phyloP scores from a whole-genome alignment of 2,329 filamentous ascomycete species.

The Zasmidium cellare region DNA sequence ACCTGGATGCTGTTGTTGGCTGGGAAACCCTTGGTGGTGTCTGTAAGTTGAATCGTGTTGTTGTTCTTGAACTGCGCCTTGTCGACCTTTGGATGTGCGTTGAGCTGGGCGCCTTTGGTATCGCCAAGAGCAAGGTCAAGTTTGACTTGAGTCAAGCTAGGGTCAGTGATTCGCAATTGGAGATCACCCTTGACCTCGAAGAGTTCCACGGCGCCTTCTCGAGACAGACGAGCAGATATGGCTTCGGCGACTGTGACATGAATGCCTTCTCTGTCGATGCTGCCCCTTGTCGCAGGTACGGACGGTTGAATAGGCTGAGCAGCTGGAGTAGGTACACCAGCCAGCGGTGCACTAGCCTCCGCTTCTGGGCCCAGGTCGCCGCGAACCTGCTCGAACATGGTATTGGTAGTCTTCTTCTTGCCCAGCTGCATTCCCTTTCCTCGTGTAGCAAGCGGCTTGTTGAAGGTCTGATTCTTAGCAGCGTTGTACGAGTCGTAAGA shows the following conservation, averaged over 20 bases:
- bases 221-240: constrained; percentile 85
- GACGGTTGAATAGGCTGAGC: constrained; percentile 50
- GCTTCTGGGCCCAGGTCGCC: constrained; percentile 86
- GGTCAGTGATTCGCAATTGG: constrained; percentile 84
- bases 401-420: constrained; percentile 97
- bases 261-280: constrained; percentile 77
- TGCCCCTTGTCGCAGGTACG: constrained; percentile 58
- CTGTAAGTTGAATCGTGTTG: constrained; percentile 86
- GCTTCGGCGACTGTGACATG: constrained; percentile 85
- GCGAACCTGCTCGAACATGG: constrained; percentile 94
- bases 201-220: constrained; percentile 83
- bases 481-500: constrained; percentile 94
- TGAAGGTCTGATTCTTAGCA: constrained; percentile 90
- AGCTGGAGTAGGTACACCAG: constrained; percentile 52
- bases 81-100: constrained; percentile 96
- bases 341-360: constrained; percentile 70
- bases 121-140: constrained; percentile 75
- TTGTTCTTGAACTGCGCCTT: constrained; percentile 79
- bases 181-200: constrained; percentile 90
- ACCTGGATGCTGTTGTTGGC: constrained; percentile 92
- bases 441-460: constrained; percentile 74
- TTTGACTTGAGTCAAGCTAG: constrained; percentile 87
- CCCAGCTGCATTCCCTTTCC: constrained; percentile 99
- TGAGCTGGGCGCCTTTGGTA: constrained; percentile 84
- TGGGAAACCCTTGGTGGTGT: constrained; percentile 84